phyloP scores from a whole-genome alignment of 1,284 basidiomycete genomes.

The Quambalaria eucalypti region DNA sequence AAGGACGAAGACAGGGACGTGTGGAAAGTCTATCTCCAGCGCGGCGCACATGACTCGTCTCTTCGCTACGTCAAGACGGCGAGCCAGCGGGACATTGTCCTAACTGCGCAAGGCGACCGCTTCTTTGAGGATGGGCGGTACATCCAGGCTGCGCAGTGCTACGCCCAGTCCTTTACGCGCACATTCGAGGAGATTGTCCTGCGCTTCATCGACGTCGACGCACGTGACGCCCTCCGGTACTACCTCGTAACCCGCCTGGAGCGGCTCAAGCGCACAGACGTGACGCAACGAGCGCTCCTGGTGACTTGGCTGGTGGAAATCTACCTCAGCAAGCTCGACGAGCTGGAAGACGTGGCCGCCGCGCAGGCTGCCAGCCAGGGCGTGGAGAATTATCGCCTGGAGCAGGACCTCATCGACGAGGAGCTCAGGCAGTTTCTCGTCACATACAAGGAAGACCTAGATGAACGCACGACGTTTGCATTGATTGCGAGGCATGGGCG shows the following conservation, averaged over 20 bases:
- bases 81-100: constrained; percentile 71
- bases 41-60: constrained; percentile 67
- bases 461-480: constrained; percentile 76
- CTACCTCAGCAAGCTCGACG: constrained; percentile 90
- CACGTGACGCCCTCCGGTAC: constrained; percentile 82
- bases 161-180: constrained; percentile 61
- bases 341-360: constrained; percentile 71
- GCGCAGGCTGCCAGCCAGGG: constrained; percentile 74
- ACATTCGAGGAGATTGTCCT: constrained; percentile 83
- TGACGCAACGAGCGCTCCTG: constrained; percentile 91
- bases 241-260: constrained; percentile 84
- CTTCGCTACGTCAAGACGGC: constrained; percentile 73
- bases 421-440: constrained; percentile 84
- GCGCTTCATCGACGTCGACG: constrained; percentile 77
- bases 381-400: constrained; percentile 72
- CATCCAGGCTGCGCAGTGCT: constrained; percentile 84
- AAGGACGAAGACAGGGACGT: constrained; percentile 85
- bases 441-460: constrained; percentile 78
- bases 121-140: constrained; percentile 72
- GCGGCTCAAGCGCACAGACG: constrained; percentile 66
- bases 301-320: constrained; percentile 98
- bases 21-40: constrained; percentile 81
- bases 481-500: constrained; percentile 86
- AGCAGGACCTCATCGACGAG: constrained; percentile 77
- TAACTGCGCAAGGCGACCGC: constrained; percentile 74